A percentile compares a stretch with the other conserved stretches of the same genome.
Evolutionary conservation across 1,139 yeast genomes (phyloP).

Genomic region (Pichia sp.): DNA sequence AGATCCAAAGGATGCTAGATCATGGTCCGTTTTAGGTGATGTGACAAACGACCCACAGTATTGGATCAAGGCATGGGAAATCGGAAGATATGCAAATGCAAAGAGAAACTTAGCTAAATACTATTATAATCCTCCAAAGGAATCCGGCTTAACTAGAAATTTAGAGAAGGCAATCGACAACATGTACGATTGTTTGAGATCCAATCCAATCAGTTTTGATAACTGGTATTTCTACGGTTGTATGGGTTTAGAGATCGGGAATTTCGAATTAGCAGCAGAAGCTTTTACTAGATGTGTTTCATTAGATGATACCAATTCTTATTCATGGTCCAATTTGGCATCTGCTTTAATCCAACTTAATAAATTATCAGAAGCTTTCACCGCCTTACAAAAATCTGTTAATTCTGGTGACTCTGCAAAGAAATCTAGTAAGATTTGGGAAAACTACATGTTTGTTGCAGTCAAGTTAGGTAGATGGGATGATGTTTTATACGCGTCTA

Average conservation of each 20-base stretch:
- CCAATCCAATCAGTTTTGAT: constrained; percentile 74
- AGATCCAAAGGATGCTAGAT: constrained; percentile 78
- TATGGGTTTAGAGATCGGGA: constrained; percentile 72
- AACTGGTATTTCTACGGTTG: constrained; percentile 96
- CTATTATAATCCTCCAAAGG: constrained; percentile 63
- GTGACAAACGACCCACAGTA: constrained; percentile 69
- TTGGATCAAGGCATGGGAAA: constrained; percentile 89
- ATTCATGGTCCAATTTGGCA: constrained; percentile 95
- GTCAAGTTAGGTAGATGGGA: constrained; percentile 81
- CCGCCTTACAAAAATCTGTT: constrained; percentile 78
- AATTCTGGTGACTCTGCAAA: constrained; percentile 61
- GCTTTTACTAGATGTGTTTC: constrained; percentile 93
- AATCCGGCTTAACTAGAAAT: constrained; percentile 52
- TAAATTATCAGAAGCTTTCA: constrained; percentile 74
- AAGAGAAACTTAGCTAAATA: constrained; percentile 79
- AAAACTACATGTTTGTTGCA: constrained; percentile 82
- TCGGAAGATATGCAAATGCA: constrained; percentile 81
- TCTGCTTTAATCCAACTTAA: constrained; percentile 68
- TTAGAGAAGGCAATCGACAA: constrained; percentile 59
- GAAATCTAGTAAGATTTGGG: constrained; percentile 89
- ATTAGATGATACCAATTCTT: constrained; percentile 76
- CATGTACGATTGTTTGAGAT: constrained; percentile 69
- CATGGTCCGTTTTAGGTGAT: constrained; percentile 85
- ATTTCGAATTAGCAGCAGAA: constrained; percentile 80
- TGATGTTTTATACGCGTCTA: constrained; percentile 75